These are phyloP conservation scores for Lactarius psammicola DNA, from an alignment of 768 basidiomycete genomes.

Conservation along the genomic window DNA sequence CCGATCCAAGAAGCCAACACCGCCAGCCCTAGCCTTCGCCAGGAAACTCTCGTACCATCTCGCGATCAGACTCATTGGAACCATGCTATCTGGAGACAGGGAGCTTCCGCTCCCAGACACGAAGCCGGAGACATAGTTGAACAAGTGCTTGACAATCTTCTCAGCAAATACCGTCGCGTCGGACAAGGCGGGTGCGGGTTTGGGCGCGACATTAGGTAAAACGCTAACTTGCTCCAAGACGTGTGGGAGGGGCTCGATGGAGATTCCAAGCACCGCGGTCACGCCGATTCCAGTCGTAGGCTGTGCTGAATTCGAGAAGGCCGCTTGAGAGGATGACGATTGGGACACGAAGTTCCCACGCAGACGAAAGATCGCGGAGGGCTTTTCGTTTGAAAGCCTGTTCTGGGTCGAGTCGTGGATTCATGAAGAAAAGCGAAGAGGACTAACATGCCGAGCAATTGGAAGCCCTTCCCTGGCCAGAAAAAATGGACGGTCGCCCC, in stretches of 20 bases:
- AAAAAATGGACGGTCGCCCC: conserved; percentile 83
- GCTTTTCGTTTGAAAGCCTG: conserved; percentile 88
- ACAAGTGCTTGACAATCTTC: conserved; percentile 66
- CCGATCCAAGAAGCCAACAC: conserved; percentile 60
- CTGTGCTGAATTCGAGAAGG: conserved; percentile 34
- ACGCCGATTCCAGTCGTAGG: conserved; percentile 38
- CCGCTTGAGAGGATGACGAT: conserved; percentile 34
- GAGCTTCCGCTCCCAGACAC: conserved; percentile 38
- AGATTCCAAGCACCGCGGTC: conserved; percentile 73
- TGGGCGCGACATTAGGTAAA: conserved; percentile 39
- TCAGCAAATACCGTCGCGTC: conserved; percentile 63
- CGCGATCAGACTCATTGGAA: conserved; percentile 61
- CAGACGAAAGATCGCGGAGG: conserved; percentile 84
- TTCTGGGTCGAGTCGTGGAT: neutral
- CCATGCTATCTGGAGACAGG: conserved; percentile 48
- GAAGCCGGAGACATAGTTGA: conserved; percentile 75
- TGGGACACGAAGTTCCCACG: conserved; percentile 56
- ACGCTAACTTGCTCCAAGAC: conserved; percentile 58
- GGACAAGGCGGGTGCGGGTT: conserved; percentile 32
- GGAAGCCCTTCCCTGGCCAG: conserved; percentile 86
- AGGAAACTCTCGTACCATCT: conserved; percentile 73
- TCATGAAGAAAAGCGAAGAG: neutral
- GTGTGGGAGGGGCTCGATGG: conserved; percentile 69
- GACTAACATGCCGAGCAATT: conserved; percentile 78
- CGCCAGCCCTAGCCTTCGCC: conserved; percentile 56